Conservation (phyloP, 73 alveolate genomes). For the Paramecium sexaurelia region DNA sequence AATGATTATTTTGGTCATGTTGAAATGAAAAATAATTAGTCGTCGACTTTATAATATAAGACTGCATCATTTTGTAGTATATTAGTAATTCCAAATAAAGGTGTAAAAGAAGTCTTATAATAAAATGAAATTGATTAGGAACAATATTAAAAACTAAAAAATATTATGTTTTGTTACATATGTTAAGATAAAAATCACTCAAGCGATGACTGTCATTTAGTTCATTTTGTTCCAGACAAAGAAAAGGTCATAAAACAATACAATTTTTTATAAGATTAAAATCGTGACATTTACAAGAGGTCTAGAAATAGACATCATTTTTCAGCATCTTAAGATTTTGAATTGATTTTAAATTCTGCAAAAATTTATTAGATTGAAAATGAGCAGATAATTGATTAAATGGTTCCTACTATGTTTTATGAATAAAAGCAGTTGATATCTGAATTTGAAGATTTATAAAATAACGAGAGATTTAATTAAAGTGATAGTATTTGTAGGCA, state of each 20-base stretch:
- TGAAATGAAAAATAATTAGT: not conserved
- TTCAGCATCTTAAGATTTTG: not conserved
- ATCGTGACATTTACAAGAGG: not conserved
- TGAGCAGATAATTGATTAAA: not conserved
- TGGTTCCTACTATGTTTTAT: not conserved
- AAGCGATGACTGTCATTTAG: not conserved
- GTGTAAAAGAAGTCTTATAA: not conserved
- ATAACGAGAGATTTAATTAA: not conserved
- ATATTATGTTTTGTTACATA: not conserved
- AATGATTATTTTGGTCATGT: conserved; percentile 13
- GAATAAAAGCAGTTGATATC: not conserved
- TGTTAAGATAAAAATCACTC: not conserved
- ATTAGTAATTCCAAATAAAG: not conserved
- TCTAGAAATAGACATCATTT: not conserved
- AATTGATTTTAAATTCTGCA: not conserved
- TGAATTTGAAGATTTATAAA: not conserved
- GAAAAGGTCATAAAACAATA: conserved; percentile 17
- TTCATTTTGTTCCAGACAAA: conserved; percentile 34
- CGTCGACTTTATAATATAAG: not conserved
- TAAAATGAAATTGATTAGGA: conserved; percentile 12
- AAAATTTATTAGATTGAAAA: not conserved
- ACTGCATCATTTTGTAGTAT: conserved; percentile 34
- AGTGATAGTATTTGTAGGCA: not conserved
- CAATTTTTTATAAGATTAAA: not conserved
- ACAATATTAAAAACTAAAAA: not conserved